Evolutionary conservation across 306 rosid species (phyloP), one percentile per base, ranked within the genome.

Genomic region (Trifolium dubium): DNA sequence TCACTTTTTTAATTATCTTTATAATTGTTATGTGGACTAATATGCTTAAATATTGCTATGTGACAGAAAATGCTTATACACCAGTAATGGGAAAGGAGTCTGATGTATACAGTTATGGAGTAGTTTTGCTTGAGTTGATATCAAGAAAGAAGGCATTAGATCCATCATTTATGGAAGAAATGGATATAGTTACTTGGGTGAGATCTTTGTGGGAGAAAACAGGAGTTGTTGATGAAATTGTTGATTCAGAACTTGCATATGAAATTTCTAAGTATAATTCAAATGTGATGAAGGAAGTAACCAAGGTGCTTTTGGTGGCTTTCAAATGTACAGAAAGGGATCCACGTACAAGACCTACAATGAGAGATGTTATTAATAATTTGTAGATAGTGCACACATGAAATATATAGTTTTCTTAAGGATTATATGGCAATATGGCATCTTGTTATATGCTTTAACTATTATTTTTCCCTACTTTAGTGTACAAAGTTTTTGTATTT

Each of bases 101-200:
- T 10, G 96, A 92, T 65, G 93, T 87, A 13, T 92, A 88, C 69
- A 86, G 92, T 71, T 92, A 80, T 8, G 95, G 97, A n/a, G 88
- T 92, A 2, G 92, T 92, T 60, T 80, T 92, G 77, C 77, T 92
- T 2, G 89, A 90, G 88, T 77, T 89, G 73, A 85, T 92, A 82
- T 82, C 87, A 2, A 73, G 96, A 69, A 92, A 82, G 87, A 83
- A 86, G 85, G 89, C 90, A 35, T n/a, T 89, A 43, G 90, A 86
- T 76, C 56, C 85, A 29, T 83, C 86, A 31, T 88, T 87, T 64
- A 46, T 58, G 73, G 92, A 82, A 85, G 83, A 71, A 29, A 71
- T 75, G 4, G 86, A 79, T 63, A 82, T 87, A 62, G 89, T 73
- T 60, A 56, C 50, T 6, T 90, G 92, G 91, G 85, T 80, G 40